Percentiles rank a stretch among this genome's conserved stretches.
Evolutionary conservation across 805 yeast genomes (phyloP).

Genomic region (Metschnikowia orientalis): DNA sequence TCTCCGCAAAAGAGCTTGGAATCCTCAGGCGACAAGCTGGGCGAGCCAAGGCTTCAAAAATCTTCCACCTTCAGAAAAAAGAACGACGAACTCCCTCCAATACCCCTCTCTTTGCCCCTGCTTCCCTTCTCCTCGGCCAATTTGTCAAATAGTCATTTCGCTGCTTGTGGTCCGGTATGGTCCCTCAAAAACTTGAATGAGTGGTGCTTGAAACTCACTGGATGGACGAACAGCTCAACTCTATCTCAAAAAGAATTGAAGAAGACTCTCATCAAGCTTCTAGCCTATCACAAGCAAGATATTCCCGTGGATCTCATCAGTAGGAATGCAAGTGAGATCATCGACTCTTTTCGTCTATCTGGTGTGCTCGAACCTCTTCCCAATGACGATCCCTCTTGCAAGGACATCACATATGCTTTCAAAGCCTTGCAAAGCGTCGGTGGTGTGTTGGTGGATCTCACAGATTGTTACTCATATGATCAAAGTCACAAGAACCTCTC

Average conservation of each 20-base stretch:
- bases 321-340: slow-evolving; percentile 46
- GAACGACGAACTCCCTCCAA: slow-evolving; percentile 34
- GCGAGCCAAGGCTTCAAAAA: not conserved
- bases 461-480: slow-evolving; percentile 42
- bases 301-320: slow-evolving; percentile 48
- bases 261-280: slow-evolving; percentile 46
- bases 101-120: slow-evolving; percentile 48
- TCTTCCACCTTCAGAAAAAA: slow-evolving; percentile 11
- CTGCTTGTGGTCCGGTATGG: slow-evolving; percentile 44
- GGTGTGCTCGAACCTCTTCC: slow-evolving; percentile 26
- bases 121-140: slow-evolving; percentile 53
- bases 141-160: slow-evolving; percentile 45
- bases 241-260: slow-evolving; percentile 51
- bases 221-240: slow-evolving; percentile 50
- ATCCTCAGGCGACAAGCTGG: not conserved
- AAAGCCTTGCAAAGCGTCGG: slow-evolving; percentile 13
- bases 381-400: not conserved
- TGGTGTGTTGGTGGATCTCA: slow-evolving; percentile 44
- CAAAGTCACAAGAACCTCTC: slow-evolving; percentile 11
- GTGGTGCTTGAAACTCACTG: slow-evolving; percentile 50
- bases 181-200: slow-evolving; percentile 45
- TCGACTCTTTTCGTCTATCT: slow-evolving; percentile 37
- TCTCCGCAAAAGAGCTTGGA: slow-evolving; percentile 6
- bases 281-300: slow-evolving; percentile 48
- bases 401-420: not conserved